A percentile compares a stretch with the other conserved stretches of the same genome.
Evolutionary conservation across 345 rosid species (phyloP).

Genomic region (Gossypium australe): DNA sequence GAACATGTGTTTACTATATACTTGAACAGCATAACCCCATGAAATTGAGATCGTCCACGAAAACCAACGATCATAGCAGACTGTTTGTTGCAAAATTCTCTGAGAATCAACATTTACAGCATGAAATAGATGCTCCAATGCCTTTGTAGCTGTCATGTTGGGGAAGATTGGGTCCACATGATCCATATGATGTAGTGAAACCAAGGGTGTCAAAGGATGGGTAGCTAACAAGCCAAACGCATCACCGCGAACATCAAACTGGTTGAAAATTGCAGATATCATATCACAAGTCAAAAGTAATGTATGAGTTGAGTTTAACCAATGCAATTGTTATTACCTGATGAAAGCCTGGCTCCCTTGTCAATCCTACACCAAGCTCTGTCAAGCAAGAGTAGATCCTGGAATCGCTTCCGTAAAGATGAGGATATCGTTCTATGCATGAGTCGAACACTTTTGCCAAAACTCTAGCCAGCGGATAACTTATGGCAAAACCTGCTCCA

Average conservation of each 20-base stretch:
- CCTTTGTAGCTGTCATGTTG: constrained; percentile 41
- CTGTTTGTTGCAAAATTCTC: constrained; percentile 66
- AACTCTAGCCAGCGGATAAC: constrained; percentile 65
- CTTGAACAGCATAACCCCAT: constrained; percentile 85
- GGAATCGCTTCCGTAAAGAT: constrained; percentile 79
- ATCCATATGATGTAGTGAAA: constrained; percentile 72
- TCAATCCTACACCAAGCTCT: constrained; percentile 72
- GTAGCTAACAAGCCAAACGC: constrained; percentile 63
- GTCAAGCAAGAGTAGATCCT: constrained; percentile 64
- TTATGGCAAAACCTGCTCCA: constrained; percentile 80
- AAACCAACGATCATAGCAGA: constrained; percentile 72
- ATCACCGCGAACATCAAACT: constrained; percentile 74
- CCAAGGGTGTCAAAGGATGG: constrained; percentile 68
- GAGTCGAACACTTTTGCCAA: constrained; percentile 66
- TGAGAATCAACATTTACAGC: constrained; percentile 55
- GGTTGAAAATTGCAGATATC: constrained; percentile 1
- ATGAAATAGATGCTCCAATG: constrained; percentile 46
- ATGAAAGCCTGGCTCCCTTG: constrained; percentile 87
- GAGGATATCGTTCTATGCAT: constrained; percentile 74
- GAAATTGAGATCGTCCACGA: constrained; percentile 80
- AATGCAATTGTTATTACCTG: constrained; percentile 42
- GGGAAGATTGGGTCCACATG: constrained; percentile 68
- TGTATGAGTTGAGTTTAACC: neutral
- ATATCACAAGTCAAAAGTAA: neutral
- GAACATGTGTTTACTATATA: constrained; percentile 34